Evolutionary conservation across 768 basidiomycete species (phyloP).

Genomic region (Lentinula edodes): DNA sequence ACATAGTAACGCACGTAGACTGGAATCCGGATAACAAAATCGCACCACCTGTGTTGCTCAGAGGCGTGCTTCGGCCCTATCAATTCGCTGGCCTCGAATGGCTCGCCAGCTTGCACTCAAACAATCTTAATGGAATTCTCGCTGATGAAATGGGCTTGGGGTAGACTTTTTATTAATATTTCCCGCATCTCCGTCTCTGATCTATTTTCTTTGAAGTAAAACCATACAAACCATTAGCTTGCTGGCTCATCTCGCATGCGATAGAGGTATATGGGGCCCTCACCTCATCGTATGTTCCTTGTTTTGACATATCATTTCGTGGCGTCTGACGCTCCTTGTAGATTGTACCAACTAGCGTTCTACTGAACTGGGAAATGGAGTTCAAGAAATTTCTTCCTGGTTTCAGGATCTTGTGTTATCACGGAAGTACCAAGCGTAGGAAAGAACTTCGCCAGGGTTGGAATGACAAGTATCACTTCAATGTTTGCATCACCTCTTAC

Average conservation of each 20-base stretch:
- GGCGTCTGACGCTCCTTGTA: slow-evolving; percentile 16
- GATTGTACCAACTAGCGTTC: slow-evolving; percentile 89
- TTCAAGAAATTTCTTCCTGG: slow-evolving; percentile 94
- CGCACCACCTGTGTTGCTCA: slow-evolving; percentile 67
- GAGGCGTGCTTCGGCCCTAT: slow-evolving; percentile 87
- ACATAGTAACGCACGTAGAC: slow-evolving; percentile 64
- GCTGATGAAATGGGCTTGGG: slow-evolving; percentile 96
- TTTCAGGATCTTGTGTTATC: slow-evolving; percentile 83
- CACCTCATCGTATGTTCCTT: slow-evolving; percentile 67
- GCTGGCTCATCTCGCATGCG: slow-evolving; percentile 87
- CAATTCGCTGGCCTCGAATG: slow-evolving; percentile 93
- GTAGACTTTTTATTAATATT: slow-evolving; percentile 37
- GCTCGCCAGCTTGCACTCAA: slow-evolving; percentile 82
- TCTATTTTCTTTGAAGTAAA: slow-evolving; percentile 44
- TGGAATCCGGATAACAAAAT: slow-evolving; percentile 59
- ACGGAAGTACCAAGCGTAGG: slow-evolving; percentile 83
- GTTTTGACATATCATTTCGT: slow-evolving; percentile 13
- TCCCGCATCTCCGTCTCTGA: neutral
- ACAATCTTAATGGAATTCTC: slow-evolving; percentile 76
- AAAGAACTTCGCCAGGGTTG: slow-evolving; percentile 89
- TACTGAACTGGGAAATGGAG: slow-evolving; percentile 96
- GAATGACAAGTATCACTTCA: slow-evolving; percentile 85
- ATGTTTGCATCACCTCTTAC: slow-evolving; percentile 94
- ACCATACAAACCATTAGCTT: slow-evolving; percentile 96
- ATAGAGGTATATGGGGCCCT: slow-evolving; percentile 87